Percentiles rank a stretch among this genome's conserved stretches.
Evolutionary conservation across 176 grass and related monocot genomes (phyloP).

Genomic region (Typha latifolia): DNA sequence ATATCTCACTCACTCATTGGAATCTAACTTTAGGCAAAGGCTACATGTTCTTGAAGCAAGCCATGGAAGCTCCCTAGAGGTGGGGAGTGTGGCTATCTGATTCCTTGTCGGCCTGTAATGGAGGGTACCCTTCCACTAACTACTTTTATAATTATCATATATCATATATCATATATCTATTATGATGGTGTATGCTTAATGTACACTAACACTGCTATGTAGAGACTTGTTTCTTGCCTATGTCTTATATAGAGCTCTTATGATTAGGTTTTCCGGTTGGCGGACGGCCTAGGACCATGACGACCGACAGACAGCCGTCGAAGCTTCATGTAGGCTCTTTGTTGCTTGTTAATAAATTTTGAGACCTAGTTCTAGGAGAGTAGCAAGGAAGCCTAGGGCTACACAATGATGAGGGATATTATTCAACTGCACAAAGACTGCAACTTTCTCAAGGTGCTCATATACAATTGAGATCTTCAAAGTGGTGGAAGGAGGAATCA

Average conservation of each 20-base stretch:
- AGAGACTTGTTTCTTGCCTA: neutral
- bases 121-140: slow-evolving; percentile 29
- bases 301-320: slow-evolving; percentile 18
- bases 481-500: slow-evolving; percentile 48
- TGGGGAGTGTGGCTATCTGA: slow-evolving; percentile 40
- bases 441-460: slow-evolving; percentile 7
- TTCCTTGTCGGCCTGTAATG: slow-evolving; percentile 71
- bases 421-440: slow-evolving; percentile 19
- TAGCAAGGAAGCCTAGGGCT: slow-evolving; percentile 2
- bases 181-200: neutral
- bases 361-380: neutral
- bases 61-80: slow-evolving; percentile 21
- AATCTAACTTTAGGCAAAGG: slow-evolving; percentile 39
- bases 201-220: neutral
- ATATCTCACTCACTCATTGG: slow-evolving; percentile 33
- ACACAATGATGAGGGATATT: slow-evolving; percentile 31
- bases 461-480: neutral
- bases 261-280: neutral
- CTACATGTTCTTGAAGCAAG: neutral
- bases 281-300: neutral
- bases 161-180: neutral
- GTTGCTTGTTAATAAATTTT: neutral
- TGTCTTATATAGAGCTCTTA: neutral
- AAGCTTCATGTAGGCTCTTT: slow-evolving; percentile 22
- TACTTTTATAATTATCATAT: slow-evolving; percentile 13